phyloP scores from a whole-genome alignment of 257 asterid species.

The Vinca minor region DNA sequence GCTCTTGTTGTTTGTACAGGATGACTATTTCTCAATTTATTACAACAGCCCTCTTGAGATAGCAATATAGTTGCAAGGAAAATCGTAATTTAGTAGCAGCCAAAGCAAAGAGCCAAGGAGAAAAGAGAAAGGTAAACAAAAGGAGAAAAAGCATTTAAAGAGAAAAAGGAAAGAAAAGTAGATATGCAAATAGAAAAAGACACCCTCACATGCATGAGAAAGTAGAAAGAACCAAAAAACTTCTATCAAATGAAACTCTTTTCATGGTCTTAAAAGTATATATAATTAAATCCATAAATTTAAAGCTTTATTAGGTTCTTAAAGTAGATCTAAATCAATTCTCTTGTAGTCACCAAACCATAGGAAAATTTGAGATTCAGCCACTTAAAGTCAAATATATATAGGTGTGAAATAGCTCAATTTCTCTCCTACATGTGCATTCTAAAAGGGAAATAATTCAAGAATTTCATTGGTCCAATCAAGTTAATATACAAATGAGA shows the following conservation, averaged over 20 bases:
- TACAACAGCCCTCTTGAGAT: slow-evolving; percentile 15
- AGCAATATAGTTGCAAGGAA: slow-evolving; percentile 30
- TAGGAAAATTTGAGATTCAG: too few species aligned
- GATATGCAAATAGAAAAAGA: slow-evolving; percentile 28
- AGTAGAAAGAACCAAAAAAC: slow-evolving; percentile 25
- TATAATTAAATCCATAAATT: neutral
- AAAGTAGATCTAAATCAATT: slow-evolving; percentile 17
- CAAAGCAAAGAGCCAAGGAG: slow-evolving; percentile 16
- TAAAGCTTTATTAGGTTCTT: slow-evolving; percentile 6
- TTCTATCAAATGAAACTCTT: slow-evolving; percentile 20
- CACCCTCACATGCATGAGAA: slow-evolving; percentile 44
- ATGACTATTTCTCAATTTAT: slow-evolving; percentile 16
- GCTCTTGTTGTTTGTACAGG: neutral
- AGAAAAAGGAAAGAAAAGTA: slow-evolving; percentile 20
- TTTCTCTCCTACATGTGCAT: too few species aligned
- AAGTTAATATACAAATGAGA: neutral
- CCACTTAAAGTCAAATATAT: too few species aligned
- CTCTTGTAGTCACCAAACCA: neutral
- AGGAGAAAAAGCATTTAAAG: slow-evolving; percentile 29
- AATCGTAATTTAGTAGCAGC: slow-evolving; percentile 15
- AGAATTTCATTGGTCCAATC: neutral
- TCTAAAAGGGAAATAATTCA: neutral
- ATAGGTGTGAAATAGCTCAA: too few species aligned
- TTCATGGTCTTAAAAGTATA: slow-evolving; percentile 18
- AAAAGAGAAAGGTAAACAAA: slow-evolving; percentile 24